Base-by-base conservation (phyloP, 352 stramenopile species). In the Albugo candida region DNA sequence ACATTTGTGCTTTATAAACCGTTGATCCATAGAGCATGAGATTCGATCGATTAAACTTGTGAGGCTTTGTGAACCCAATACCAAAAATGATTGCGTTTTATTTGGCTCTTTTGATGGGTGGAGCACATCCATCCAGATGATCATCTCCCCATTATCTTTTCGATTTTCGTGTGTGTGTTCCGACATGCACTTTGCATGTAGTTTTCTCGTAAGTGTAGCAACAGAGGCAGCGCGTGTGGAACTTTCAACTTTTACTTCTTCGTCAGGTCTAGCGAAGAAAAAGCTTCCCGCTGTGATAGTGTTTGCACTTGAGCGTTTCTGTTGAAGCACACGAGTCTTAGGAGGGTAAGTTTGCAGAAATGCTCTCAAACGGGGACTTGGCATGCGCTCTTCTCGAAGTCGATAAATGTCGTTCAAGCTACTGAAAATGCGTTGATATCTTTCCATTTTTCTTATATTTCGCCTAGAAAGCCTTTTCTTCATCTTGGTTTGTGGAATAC, bases 111-210 rank as follows among this genome's bases (percentile, higher is more conserved):
- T 83, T 36, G 60, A 73, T 20, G 73, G 59, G 54, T 86, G 73
- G 35, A 83, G 60, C 41, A 86, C 68, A 38, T 86, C 73, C 20
- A 83, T 58, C 68, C 68, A 82, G 47, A 82, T 43, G 38, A 86
- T 52, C 14, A 72, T 58, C 49, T 85, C 72, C 11, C 51, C 62
- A 13, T 63, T 52, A 13, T 39, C 52, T n/a, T 13, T n/a, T 1
- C 21, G 36, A 35, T 42, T 13, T 49, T 41, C 20, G 39, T 37
- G 13, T 45, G 27, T 48, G 16, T 31, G 13, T 53, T 34, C 10
- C 48, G 39, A 27, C 52, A 53, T 35, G 47, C 53, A 5, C 43
- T 58, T 11, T 59, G 47, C 36, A 49, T 21, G 52, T 63, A 45
- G 52, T 53, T 12, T 56, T 51, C 10, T 20, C 16, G 20, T 14